These are phyloP conservation scores for Urostyla sp. DNA, from an alignment of 73 alveolate genomes.

Conservation along the genomic window DNA sequence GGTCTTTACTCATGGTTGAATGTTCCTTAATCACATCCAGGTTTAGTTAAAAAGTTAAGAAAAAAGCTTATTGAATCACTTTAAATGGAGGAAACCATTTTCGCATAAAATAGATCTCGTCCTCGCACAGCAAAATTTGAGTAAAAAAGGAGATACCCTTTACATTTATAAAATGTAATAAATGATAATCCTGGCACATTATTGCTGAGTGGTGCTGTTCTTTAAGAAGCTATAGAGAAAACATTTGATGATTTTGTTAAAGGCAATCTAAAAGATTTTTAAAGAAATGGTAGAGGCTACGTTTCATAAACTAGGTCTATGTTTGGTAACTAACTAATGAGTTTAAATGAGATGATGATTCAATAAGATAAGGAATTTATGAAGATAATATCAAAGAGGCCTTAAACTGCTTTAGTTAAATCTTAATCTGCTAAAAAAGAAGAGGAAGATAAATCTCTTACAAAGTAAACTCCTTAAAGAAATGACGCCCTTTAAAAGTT, in stretches of 20 bases:
- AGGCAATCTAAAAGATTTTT: neutral
- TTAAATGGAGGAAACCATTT: neutral
- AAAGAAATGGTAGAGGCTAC: neutral
- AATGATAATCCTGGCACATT: slow-evolving; percentile 32
- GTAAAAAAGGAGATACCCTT: neutral
- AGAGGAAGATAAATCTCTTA: neutral
- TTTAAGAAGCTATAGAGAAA: slow-evolving; percentile 31
- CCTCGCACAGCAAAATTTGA: slow-evolving; percentile 40
- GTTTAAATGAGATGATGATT: slow-evolving; percentile 19
- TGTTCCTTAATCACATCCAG: slow-evolving; percentile 7
- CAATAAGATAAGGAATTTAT: slow-evolving; percentile 4
- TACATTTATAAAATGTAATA: slow-evolving; percentile 1
- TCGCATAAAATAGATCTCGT: slow-evolving; percentile 17
- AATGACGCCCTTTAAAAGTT: slow-evolving; percentile 19
- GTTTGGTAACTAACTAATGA: slow-evolving; percentile 1
- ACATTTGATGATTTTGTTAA: slow-evolving; percentile 18
- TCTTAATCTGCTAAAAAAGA: neutral
- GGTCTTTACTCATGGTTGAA: slow-evolving; percentile 43
- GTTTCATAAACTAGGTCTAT: neutral
- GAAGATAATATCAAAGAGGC: neutral
- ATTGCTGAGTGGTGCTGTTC: slow-evolving; percentile 25
- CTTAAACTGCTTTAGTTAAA: slow-evolving; percentile 9
- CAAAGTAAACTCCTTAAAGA: neutral
- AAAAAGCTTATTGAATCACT: slow-evolving; percentile 29
- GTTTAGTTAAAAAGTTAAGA: slow-evolving; percentile 35